Evolutionary conservation across 495 filamentous ascomycete species (phyloP), one percentile per base, ranked within the genome.

Genomic region (Aspergillus conjunctus): DNA sequence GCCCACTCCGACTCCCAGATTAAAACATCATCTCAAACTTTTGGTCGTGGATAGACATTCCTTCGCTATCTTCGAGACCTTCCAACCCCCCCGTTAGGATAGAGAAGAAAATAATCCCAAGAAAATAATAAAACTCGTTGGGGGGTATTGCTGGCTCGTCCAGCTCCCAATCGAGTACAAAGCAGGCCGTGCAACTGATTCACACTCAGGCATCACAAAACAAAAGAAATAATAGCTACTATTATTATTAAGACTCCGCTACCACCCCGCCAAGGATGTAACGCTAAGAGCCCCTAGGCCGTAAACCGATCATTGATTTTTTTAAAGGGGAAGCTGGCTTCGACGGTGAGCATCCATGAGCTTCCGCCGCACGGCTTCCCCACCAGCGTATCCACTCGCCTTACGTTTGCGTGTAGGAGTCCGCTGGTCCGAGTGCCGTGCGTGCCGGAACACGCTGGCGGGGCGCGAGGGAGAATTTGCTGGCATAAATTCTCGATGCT

Each of bases 401-500:
- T 75, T 78, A 66, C 77, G 77, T 56, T 78, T 79, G 52, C 76
- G 70, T 17, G 73, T 77, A 4, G 76, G 75, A 3, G 77, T 74
- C 30, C 76, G 75, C 48, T 77, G 71, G 61, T 80, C 77, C 21
- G 71, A 60, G 63, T 77, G 72, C n/a, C 71, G 68, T 26, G 77
- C 68, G 53, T 80, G 75, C 60, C 77, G 67, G 61, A 80, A 80
- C n/a, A 80, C 77, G 63, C 76, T 80, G 26, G 77, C 75, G 31
- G 75, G 72, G 1, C 75, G 73, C 12, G 77, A 69, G 2, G 75
- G 76, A 3, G 77, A 78, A 57, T 80, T 80, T 41, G 77, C 77
- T 0, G 77, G 77, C 77, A 80, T 80, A 53, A 80, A 80, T 58
- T 80, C 77, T 31, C 76, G 73, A 58, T 80, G 77, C 50, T 80